A percentile compares a stretch with the other conserved stretches of the same genome.
Conservation (phyloP, 1,284 basidiomycete genomes). For the Hemileia vastatrix region DNA sequence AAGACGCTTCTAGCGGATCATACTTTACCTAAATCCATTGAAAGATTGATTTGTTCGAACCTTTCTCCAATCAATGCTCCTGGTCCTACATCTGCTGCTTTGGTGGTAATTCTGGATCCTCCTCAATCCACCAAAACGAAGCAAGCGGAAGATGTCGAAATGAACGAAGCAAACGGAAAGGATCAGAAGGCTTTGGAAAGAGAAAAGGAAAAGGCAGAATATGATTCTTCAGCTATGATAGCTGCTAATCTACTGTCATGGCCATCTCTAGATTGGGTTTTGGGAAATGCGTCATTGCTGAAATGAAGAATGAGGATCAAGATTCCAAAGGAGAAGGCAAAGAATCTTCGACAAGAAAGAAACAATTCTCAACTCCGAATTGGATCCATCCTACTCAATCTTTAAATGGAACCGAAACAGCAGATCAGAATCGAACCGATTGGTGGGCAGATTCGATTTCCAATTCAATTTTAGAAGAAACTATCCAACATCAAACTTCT, state of each 20-base stretch:
- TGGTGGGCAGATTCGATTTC: no score
- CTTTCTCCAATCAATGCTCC: constrained; percentile 23
- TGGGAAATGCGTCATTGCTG: no score
- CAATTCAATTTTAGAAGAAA: constrained; percentile 1
- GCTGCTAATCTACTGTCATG: constrained; percentile 8
- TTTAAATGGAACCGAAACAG: no score
- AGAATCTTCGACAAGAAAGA: no score
- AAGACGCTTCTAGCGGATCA: constrained; percentile 14
- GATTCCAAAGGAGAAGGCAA: no score
- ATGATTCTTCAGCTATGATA: constrained; percentile 1
- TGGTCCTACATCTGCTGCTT: constrained; percentile 4
- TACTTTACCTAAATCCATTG: constrained; percentile 17
- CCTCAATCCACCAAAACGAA: not conserved
- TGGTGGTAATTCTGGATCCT: constrained; percentile 13
- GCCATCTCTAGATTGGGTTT: constrained; percentile 14
- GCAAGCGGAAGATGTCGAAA: no score
- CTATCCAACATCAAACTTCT: not conserved
- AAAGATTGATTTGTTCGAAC: not conserved
- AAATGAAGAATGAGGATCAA: no score
- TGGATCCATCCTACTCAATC: no score
- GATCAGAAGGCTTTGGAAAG: not conserved
- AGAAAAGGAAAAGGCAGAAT: not conserved
- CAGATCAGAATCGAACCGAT: no score
- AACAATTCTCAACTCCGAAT: no score
- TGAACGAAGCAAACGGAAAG: not conserved